These are phyloP conservation scores for Stagonosporopsis tanaceti DNA, from an alignment of 2,329 filamentous ascomycete species.

Conservation along the genomic window DNA sequence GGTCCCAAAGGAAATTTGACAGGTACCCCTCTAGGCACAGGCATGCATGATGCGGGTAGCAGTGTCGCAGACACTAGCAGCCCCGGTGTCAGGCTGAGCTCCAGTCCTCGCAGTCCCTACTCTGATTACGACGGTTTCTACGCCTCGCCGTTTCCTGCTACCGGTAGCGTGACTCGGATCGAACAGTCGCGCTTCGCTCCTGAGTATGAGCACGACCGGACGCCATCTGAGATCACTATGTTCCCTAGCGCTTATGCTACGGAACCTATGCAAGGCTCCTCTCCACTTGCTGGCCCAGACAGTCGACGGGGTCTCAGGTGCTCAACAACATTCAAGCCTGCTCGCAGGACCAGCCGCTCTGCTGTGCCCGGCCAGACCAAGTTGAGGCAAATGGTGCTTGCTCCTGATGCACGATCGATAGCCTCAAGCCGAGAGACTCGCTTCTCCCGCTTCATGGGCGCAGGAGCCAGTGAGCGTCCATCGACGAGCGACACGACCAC, in stretches of 20 bases:
- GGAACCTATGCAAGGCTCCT: constrained; percentile 24
- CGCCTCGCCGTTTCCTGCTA: constrained; percentile 29
- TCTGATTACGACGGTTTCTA: constrained; percentile 33
- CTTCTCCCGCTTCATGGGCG: constrained; percentile 30
- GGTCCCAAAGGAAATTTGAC: constrained; percentile 50
- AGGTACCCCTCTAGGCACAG: constrained; percentile 47
- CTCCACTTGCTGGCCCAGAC: constrained; percentile 18
- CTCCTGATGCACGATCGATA: constrained; percentile 32
- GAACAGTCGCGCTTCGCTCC: constrained; percentile 10
- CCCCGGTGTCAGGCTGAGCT: constrained; percentile 35
- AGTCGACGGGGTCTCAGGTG: constrained; percentile 24
- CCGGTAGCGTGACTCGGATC: constrained; percentile 35
- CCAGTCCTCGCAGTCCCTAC: constrained; percentile 25
- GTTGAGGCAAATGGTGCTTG: constrained; percentile 45
- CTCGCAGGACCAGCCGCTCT: constrained; percentile 35
- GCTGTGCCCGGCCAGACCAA: constrained; percentile 47
- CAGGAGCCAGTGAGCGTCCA: constrained; percentile 33
- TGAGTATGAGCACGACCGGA: constrained; percentile 24
- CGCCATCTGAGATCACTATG: constrained; percentile 34
- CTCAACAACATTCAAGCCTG: constrained; percentile 28
- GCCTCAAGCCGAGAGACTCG: constrained; percentile 31
- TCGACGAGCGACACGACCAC: constrained; percentile 43
- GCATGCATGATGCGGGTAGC: constrained; percentile 49
- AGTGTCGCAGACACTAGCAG: constrained; percentile 50
- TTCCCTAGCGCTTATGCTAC: constrained; percentile 25